Percentiles rank a stretch among this genome's conserved stretches.
These are phyloP conservation scores for Uronychia setigera DNA, from an alignment of 73 alveolate genomes.

Conservation along the genomic window DNA sequence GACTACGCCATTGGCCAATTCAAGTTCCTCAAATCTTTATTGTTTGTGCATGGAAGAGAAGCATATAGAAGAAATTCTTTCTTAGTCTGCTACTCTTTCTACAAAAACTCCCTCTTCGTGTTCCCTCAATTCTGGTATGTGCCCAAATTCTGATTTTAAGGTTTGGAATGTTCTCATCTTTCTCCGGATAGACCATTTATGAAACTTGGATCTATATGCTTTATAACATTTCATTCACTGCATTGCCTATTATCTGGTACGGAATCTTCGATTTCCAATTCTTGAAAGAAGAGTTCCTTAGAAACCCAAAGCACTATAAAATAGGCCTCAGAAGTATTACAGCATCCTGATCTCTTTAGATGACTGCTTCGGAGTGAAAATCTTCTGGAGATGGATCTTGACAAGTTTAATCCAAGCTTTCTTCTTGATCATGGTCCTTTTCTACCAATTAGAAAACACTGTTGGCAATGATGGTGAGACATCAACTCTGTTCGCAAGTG, in stretches of 20 bases:
- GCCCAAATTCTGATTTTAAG: slow-evolving; percentile 1
- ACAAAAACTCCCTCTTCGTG: slow-evolving; percentile 83
- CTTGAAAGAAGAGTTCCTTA: slow-evolving; percentile 47
- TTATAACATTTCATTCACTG: slow-evolving; percentile 78
- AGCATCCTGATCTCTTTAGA: not conserved
- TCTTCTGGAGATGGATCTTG: slow-evolving; percentile 62
- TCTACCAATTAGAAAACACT: slow-evolving; percentile 12
- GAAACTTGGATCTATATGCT: slow-evolving; percentile 84
- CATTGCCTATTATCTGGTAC: slow-evolving; percentile 82
- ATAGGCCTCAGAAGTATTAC: slow-evolving; percentile 26
- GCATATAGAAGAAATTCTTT: slow-evolving; percentile 94
- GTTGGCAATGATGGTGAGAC: slow-evolving; percentile 5
- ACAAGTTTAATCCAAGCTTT: slow-evolving; percentile 51
- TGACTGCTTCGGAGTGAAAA: slow-evolving; percentile 23
- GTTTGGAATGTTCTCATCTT: slow-evolving; percentile 79
- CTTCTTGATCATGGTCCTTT: not conserved
- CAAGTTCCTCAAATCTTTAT: slow-evolving; percentile 77
- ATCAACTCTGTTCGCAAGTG: slow-evolving; percentile 54
- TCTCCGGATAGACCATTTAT: slow-evolving; percentile 78
- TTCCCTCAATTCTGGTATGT: slow-evolving; percentile 68
- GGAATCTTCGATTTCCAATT: slow-evolving; percentile 80
- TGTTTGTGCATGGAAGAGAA: slow-evolving; percentile 97
- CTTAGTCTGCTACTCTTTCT: slow-evolving; percentile 92
- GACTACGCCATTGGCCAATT: slow-evolving; percentile 96
- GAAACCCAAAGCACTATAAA: slow-evolving; percentile 54